Percentiles rank a stretch among this genome's conserved stretches.
Evolutionary conservation across 495 filamentous ascomycete genomes (phyloP).

Genomic region (Daldinia vernicosa): DNA sequence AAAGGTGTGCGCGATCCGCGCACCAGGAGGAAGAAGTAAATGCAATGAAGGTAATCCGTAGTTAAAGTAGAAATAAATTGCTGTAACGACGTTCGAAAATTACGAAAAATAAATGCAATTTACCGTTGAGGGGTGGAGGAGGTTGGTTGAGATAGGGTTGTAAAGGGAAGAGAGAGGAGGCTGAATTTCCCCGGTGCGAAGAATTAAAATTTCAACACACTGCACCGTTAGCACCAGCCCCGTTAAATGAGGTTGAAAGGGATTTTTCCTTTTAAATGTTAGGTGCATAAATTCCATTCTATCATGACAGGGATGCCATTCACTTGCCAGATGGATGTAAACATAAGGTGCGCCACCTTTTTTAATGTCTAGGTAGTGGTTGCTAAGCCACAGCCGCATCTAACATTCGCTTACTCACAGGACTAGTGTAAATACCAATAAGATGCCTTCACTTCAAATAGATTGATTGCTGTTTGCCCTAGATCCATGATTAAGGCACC

Average conservation of each 20-base stretch:
- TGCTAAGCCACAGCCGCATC: no score
- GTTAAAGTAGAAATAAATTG: constrained; percentile 17
- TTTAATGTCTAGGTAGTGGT: no score
- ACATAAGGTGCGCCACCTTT: no score
- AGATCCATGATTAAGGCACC: not conserved
- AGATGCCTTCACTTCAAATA: not conserved
- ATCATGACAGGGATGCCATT: not conserved
- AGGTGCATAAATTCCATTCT: not conserved
- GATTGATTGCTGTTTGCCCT: not conserved
- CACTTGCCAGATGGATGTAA: not conserved
- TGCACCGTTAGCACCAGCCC: constrained; percentile 25
- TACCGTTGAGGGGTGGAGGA: constrained; percentile 1
- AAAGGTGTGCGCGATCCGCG: constrained; percentile 40
- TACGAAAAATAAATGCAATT: constrained; percentile 30
- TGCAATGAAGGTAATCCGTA: constrained; percentile 2
- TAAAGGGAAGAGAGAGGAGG: constrained; percentile 23
- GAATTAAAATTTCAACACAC: constrained; percentile 21
- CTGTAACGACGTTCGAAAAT: constrained; percentile 16
- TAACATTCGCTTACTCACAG: not conserved
- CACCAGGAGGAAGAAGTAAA: constrained; percentile 23
- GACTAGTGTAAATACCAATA: not conserved
- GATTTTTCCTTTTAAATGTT: constrained; percentile 7
- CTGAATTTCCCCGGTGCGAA: constrained; percentile 26
- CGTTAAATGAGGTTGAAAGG: constrained; percentile 16
- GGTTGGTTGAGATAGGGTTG: constrained; percentile 16